Evolutionary conservation across 208 protist genomes (phyloP), one percentile per base, ranked within the genome.

Genomic region (Trypanosoma conorhini): DNA sequence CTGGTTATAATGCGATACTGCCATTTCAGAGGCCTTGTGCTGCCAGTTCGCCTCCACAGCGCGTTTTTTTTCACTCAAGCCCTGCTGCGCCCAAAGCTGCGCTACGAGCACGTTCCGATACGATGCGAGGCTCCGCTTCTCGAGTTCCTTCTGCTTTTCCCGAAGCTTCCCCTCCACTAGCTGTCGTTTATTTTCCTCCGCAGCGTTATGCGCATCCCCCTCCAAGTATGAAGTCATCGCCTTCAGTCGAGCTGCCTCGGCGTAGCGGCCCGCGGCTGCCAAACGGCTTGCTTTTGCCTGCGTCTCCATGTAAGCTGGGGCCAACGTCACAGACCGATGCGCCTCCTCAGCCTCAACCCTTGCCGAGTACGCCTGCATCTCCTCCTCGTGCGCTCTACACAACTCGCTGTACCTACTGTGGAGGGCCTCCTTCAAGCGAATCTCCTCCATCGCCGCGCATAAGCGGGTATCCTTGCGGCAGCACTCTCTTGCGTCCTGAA

Each of bases 11-110:
- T 94, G 88, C 8, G 81, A 65, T 21, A 82, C 73, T 28, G 84
- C 65, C 80, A 94, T 87, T 42, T 85, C 83, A n/a, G 63, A 65
- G 55, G 88, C 79, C 60, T 86, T 73, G 62, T 86, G 80, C 9
- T 64, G 55, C 50, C 89, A 62, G 35, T 83, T 81, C 7, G 75
- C 70, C 13, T 46, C 33, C 15, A 63, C 61, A 3, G 59, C 61
- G 30, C 74, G 65, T 26, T 77, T 40, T 44, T 79, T 60, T 50
- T 72, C 64, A 30, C 67, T 31, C 33, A 61, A 70, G 0, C 70
- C 31, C 15, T 33, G 13, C 38, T 73, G 72, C 13, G 64, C 57
- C 28, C 71, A 59, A 4, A 70, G 60, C 46, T 79, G 33, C 13
- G 44, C 26, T 10, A 44, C 12, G 67, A 64, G 50, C 42, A 68